Evolutionary conservation across 306 rosid species (phyloP).

Genomic region (Mimosa pudica): DNA sequence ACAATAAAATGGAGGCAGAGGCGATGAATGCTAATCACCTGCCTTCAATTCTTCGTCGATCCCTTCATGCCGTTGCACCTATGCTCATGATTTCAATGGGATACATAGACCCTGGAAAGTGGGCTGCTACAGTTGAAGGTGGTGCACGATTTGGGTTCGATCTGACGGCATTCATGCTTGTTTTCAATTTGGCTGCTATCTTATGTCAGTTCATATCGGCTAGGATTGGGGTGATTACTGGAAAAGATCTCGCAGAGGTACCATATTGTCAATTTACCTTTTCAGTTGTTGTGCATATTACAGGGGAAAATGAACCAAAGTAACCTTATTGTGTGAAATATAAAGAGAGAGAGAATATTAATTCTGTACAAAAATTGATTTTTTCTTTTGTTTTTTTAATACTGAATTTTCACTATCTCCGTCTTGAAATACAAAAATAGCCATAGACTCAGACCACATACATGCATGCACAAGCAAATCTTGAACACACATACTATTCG

Average conservation of each 20-base stretch:
- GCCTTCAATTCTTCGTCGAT: constrained; percentile 44
- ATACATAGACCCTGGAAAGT: constrained; percentile 98
- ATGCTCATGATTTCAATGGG: constrained; percentile 75
- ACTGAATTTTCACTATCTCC: background rate
- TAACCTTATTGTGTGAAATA: background rate
- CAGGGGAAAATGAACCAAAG: background rate
- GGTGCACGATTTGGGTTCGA: constrained; percentile 88
- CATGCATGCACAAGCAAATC: background rate
- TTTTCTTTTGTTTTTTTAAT: background rate
- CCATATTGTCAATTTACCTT: constrained; percentile 28
- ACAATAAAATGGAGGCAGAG: constrained; percentile 57
- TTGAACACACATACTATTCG: constrained; percentile 5
- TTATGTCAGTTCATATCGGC: constrained; percentile 86
- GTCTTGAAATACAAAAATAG: background rate
- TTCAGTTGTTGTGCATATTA: constrained; percentile 17
- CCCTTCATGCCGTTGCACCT: constrained; percentile 67
- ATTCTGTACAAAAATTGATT: too few relatives aligned
- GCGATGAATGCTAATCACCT: constrained; percentile 37
- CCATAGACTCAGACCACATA: background rate
- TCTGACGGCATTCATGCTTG: constrained; percentile 60
- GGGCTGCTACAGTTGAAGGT: constrained; percentile 83
- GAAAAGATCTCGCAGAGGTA: constrained; percentile 93
- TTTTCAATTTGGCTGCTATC: constrained; percentile 86
- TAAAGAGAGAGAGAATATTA: too few relatives aligned
- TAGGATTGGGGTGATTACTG: constrained; percentile 73